Conservation (phyloP, 139 green algal genomes). For the Asterochloris sp. region DNA sequence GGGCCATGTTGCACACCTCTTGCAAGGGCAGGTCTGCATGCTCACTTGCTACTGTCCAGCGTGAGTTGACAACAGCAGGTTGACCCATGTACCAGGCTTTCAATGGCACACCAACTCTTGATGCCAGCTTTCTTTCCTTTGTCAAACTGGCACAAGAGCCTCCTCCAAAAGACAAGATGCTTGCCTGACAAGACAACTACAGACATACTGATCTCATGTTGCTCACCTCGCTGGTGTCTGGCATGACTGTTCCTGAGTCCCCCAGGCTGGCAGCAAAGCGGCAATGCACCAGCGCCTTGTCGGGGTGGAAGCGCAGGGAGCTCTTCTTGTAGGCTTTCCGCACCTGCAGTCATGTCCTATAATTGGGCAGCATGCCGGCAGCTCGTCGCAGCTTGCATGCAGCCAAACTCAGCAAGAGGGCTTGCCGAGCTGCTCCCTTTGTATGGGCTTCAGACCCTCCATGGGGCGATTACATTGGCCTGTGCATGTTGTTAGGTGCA, state of each 20-base stretch:
- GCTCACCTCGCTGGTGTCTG: constrained; percentile 5
- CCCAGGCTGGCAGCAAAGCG: constrained; percentile 16
- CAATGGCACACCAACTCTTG: background rate
- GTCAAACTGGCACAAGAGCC: background rate
- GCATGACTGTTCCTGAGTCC: background rate
- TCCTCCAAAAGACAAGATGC: background rate
- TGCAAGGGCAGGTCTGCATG: background rate
- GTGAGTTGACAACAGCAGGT: too few species aligned
- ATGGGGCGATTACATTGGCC: too few species aligned
- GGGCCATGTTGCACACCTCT: background rate
- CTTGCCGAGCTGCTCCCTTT: background rate
- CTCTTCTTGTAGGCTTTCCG: constrained; percentile 46
- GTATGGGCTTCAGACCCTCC: too few species aligned
- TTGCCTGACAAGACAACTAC: background rate
- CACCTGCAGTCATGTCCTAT: constrained; percentile 15
- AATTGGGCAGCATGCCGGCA: background rate
- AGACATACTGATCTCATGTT: background rate
- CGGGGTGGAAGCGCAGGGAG: constrained; percentile 42
- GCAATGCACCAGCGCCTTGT: constrained; percentile 41
- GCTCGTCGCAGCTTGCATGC: background rate
- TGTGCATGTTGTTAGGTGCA: too few species aligned
- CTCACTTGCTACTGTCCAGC: too few species aligned
- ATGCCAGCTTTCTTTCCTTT: background rate
- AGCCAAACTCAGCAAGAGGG: background rate
- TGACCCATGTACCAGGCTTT: background rate